Base-by-base conservation (phyloP, 495 filamentous ascomycete species). In the Xylaria venustula region DNA sequence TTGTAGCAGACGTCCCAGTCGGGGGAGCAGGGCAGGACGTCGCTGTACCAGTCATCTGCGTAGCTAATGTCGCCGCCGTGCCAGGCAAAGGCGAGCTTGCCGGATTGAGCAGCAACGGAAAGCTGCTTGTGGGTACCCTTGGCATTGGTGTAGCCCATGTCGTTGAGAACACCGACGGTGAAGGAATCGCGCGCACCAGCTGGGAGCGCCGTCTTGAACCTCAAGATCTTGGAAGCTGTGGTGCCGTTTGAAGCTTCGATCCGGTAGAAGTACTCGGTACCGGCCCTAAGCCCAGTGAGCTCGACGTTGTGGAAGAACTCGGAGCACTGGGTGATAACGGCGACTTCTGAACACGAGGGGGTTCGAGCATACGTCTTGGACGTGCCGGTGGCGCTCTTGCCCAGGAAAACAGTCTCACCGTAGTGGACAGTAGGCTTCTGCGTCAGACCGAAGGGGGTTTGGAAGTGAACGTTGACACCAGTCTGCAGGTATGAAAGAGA, bases 1-100 rank as follows among this genome's bases (percentile, higher is more conserved):
- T 82, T 82, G 62, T 82, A 83, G 72, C 81, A 83, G 8, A 83
- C 77, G 3, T 78, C 76, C 80, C 81, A 83, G 63, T 73, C 68
- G 49, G 69, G 60, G 44, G 64, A 73, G 58, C 81, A 83, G 26
- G 81, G 75, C 25, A 83, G 67, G 45, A 82, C 78, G 12, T 80
- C 81, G 19, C 75, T 77, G 44, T 75, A 81, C 75, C 77, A 79
- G 54, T 80, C 76, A 63, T 80, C 79, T 19, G 79, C 79, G 55
- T 82, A 82, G 50, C 70, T 74, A 50, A 82, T 64, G 47, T 82
- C 79, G 48, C 79, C 79, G 42, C 78, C 78, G 63, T 82, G 81
- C 80, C 79, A 82, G 52, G 78, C 78, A 54, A 83, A 82, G 1
- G 73, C 74, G 25, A 77, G 54, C 36, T 40, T 40, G 15, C 76